Conservation (phyloP, 192 early-diverging fungal species). For the Dispira simplex region DNA sequence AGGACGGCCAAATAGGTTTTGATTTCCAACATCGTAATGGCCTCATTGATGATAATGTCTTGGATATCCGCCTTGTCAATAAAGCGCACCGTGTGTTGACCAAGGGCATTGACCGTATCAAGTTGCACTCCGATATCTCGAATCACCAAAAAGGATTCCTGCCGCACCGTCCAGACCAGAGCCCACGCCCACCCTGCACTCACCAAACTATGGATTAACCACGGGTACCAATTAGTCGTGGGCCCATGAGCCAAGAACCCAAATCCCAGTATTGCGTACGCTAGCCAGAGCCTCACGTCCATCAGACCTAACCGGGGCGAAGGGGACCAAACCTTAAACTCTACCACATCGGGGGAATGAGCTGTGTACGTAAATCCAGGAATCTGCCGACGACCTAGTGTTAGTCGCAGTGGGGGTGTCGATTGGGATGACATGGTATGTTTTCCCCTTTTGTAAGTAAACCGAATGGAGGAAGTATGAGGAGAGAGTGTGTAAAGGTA, state of each 20-base stretch:
- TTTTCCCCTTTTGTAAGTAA: too few species aligned
- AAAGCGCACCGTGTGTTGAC: slow-evolving; percentile 32
- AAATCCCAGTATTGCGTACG: background rate
- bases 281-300: background rate
- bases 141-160: slow-evolving; percentile 50
- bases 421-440: too few species aligned
- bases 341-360: slow-evolving; percentile 6
- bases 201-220: background rate
- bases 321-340: slow-evolving; percentile 2
- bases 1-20: slow-evolving; percentile 57
- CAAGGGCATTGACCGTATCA: slow-evolving; percentile 34
- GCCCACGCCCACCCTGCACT: background rate
- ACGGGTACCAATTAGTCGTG: background rate
- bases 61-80: slow-evolving; percentile 43
- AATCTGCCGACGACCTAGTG: background rate
- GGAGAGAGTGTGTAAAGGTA: too few species aligned
- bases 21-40: slow-evolving; percentile 51
- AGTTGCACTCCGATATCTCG: slow-evolving; percentile 54
- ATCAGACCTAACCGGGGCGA: too few species aligned
- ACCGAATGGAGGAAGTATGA: too few species aligned
- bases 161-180: background rate
- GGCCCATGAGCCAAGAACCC: background rate
- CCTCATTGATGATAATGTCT: slow-evolving; percentile 65
- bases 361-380: background rate
- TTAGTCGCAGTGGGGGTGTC: too few species aligned